Percentiles rank a stretch among this genome's conserved stretches.
phyloP scores from a whole-genome alignment of 208 protist species.

The Acanthamoeba royreba region DNA sequence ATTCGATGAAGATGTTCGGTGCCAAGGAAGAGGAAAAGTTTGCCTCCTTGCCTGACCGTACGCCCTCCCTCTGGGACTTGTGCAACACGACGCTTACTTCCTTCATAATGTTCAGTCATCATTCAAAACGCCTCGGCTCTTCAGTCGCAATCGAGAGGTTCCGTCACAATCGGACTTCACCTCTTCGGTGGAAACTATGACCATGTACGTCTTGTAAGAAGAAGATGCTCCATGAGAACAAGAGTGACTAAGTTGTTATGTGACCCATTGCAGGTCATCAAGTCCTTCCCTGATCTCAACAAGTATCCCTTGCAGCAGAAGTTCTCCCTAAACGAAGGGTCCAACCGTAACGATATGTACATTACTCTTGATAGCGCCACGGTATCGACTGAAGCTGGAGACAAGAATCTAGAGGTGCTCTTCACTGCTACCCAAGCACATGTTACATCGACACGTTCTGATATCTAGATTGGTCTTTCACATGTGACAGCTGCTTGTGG shows the following conservation, averaged over 20 bases:
- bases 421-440: background rate
- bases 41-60: conserved; percentile 21
- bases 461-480: background rate
- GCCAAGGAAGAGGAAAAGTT: conserved; percentile 46
- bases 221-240: background rate
- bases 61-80: background rate
- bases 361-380: conserved; percentile 27
- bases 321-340: background rate
- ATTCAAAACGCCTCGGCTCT: conserved; percentile 38
- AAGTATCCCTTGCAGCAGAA: conserved; percentile 31
- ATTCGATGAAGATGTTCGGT: conserved; percentile 18
- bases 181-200: conserved; percentile 5
- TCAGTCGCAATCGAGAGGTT: conserved; percentile 5
- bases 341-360: conserved; percentile 32
- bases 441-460: background rate
- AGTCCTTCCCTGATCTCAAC: background rate
- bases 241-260: background rate
- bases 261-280: background rate
- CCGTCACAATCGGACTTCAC: background rate
- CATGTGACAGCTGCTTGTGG: background rate
- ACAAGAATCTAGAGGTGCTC: conserved; percentile 39
- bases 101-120: background rate
- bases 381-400: background rate
- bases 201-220: background rate
- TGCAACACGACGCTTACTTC: background rate